A percentile compares a stretch with the other conserved stretches of the same genome.
Conservation (phyloP, 78 protist species). For the Dictyostelium intermedium region DNA sequence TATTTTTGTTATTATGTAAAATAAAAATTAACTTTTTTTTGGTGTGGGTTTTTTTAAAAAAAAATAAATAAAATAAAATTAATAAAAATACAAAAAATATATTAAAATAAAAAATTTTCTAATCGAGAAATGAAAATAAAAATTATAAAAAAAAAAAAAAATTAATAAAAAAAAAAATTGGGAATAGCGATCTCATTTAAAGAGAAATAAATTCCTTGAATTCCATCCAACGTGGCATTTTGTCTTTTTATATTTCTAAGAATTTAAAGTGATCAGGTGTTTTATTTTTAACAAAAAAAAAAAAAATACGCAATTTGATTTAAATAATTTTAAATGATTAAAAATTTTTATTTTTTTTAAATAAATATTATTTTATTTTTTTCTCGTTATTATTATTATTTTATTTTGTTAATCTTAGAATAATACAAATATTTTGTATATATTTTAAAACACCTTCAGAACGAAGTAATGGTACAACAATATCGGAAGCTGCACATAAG, state of each 20-base stretch:
- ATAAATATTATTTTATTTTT: background rate
- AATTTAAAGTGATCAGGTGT: background rate
- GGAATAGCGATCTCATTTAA: no score
- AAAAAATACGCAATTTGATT: no score
- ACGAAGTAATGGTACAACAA: slow-evolving; percentile 56
- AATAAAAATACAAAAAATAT: background rate
- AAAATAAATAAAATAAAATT: background rate
- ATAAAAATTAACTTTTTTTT: background rate
- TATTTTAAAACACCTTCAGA: slow-evolving; percentile 33
- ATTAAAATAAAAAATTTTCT: background rate
- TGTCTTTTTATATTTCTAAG: background rate
- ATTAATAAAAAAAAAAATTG: no score
- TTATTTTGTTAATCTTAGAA: slow-evolving; percentile 32
- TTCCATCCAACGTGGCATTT: background rate
- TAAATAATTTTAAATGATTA: no score
- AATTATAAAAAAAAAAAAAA: no score
- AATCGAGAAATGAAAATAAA: background rate
- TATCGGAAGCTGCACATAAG: slow-evolving; percentile 63
- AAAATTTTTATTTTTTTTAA: background rate
- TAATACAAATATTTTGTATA: slow-evolving; percentile 1
- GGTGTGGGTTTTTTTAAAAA: background rate
- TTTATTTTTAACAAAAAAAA: no score
- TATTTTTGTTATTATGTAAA: background rate
- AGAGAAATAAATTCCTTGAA: background rate
- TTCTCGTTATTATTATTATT: background rate